Evolutionary conservation across 1,284 basidiomycete genomes (phyloP).

Genomic region (Takashimella koratensis): DNA sequence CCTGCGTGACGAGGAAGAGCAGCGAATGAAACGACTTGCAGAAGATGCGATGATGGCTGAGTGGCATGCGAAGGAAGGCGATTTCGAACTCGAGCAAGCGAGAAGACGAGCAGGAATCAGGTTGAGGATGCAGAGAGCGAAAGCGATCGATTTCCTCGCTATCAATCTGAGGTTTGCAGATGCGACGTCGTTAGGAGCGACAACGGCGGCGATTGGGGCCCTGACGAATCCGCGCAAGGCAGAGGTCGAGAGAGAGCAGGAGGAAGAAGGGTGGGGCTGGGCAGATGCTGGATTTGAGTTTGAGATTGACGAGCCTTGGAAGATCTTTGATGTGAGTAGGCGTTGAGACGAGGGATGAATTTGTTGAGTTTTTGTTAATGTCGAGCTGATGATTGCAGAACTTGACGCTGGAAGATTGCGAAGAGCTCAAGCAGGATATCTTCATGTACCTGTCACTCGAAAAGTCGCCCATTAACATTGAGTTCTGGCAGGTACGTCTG

Average conservation of each 20-base stretch:
- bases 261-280: constrained; percentile 63
- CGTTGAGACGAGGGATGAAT: neutral
- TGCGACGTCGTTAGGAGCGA: constrained; percentile 51
- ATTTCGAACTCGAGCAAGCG: constrained; percentile 95
- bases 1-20: constrained; percentile 86
- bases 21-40: constrained; percentile 77
- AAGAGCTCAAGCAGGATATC: constrained; percentile 92
- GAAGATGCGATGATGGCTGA: constrained; percentile 97
- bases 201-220: constrained; percentile 38
- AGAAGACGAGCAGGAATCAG: constrained; percentile 85
- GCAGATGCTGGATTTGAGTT: constrained; percentile 89
- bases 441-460: constrained; percentile 87
- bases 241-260: constrained; percentile 53
- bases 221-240: constrained; percentile 26
- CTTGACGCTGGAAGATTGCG: constrained; percentile 77
- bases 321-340: constrained; percentile 84
- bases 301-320: constrained; percentile 96
- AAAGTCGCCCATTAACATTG: constrained; percentile 75
- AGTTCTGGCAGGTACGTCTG: constrained; percentile 86
- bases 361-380: neutral
- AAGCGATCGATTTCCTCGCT: constrained; percentile 90
- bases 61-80: constrained; percentile 95
- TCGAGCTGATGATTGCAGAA: constrained; percentile 56
- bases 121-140: constrained; percentile 90
- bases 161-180: constrained; percentile 84